These are phyloP conservation scores for Drechslera avenae DNA, from an alignment of 2,329 filamentous ascomycete genomes.

Conservation along the genomic window DNA sequence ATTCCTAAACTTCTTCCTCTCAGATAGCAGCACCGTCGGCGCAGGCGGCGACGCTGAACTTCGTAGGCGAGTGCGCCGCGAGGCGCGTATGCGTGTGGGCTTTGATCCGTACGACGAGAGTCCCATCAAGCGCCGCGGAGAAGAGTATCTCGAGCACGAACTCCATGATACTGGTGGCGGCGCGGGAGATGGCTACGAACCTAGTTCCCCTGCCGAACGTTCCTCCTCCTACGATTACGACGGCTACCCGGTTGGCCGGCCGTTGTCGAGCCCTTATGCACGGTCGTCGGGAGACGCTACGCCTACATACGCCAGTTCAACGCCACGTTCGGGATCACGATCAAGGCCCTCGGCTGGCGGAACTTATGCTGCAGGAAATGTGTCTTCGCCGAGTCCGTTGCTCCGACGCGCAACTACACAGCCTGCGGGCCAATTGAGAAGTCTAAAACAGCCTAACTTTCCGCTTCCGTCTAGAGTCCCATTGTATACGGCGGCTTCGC, in stretches of 20 bases:
- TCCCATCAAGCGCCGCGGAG: conserved; percentile 67
- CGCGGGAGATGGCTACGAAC: not conserved
- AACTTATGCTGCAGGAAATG: conserved; percentile 9
- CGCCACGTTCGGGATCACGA: conserved; percentile 14
- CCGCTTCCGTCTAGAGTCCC: conserved; percentile 13
- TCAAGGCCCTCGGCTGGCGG: conserved; percentile 23
- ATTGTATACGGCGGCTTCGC: too few species aligned
- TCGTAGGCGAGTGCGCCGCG: conserved; percentile 63
- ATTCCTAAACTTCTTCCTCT: conserved; percentile 84
- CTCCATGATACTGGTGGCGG: conserved; percentile 18
- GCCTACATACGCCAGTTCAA: too few species aligned
- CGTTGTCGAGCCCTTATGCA: conserved; percentile 13
- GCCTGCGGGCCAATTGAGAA: conserved; percentile 31
- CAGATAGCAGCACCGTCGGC: conserved; percentile 69
- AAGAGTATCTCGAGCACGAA: conserved; percentile 64
- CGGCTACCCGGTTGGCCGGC: conserved; percentile 32
- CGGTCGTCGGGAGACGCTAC: conserved; percentile 6
- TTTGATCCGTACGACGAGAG: conserved; percentile 76
- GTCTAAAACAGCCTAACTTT: conserved; percentile 23
- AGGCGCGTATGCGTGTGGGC: conserved; percentile 66
- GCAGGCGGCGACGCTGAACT: conserved; percentile 66
- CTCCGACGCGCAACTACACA: conserved; percentile 42
- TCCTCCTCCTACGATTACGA: conserved; percentile 35
- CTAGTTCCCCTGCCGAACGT: conserved; percentile 8
- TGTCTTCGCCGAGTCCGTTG: conserved; percentile 42